phyloP scores from a whole-genome alignment of 331 rosid genomes.

The Malus hybrid region DNA sequence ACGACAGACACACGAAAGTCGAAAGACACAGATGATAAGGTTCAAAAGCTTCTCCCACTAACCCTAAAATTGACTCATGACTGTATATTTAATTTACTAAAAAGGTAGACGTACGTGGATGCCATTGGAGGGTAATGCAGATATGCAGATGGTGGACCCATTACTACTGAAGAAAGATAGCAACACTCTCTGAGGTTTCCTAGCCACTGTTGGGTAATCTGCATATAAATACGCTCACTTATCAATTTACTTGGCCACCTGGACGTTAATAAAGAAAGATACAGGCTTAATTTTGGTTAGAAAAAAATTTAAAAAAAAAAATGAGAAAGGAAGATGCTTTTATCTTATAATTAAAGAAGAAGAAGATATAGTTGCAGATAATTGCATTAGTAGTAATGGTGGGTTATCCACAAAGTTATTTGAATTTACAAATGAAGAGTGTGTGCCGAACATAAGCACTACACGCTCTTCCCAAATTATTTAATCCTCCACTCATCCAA shows the following conservation, averaged over 20 bases:
- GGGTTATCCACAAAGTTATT: not conserved
- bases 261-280: not conserved
- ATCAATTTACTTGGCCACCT: not conserved
- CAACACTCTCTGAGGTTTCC: no score
- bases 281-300: not conserved
- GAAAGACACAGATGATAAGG: not conserved
- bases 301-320: not conserved
- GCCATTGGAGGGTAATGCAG: not conserved
- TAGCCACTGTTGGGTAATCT: not conserved
- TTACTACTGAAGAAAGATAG: not conserved
- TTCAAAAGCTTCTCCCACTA: not conserved
- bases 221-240: constrained; percentile 1
- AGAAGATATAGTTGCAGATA: not conserved
- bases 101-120: not conserved
- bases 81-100: not conserved
- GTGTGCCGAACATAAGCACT: constrained; percentile 24
- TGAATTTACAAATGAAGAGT: not conserved
- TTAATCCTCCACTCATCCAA: not conserved
- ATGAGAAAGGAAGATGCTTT: not conserved
- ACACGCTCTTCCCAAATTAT: constrained; percentile 7
- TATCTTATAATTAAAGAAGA: not conserved
- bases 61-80: not conserved
- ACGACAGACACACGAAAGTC: not conserved
- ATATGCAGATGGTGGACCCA: not conserved
- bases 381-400: not conserved